Evolutionary conservation across 75 land plant genomes (phyloP).

Genomic region (Larix kaempferi): DNA sequence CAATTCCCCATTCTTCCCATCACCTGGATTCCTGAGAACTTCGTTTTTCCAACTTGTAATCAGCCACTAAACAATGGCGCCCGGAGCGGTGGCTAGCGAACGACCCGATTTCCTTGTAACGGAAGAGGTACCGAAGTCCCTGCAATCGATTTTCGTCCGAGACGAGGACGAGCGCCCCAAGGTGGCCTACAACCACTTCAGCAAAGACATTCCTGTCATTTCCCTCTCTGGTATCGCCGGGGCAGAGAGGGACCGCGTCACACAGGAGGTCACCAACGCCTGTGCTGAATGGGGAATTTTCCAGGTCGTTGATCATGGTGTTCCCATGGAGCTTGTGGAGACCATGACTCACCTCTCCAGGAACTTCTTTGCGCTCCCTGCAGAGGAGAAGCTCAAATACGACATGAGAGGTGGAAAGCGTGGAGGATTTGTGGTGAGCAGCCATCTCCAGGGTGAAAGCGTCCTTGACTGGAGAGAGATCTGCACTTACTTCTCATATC

Average conservation of each 20-base stretch:
- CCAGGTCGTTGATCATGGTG: conserved; percentile 81
- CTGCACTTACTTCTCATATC: conserved; percentile 61
- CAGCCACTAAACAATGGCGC: no score
- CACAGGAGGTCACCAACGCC: conserved; percentile 50
- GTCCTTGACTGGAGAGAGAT: conserved; percentile 67
- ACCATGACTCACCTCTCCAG: conserved; percentile 38
- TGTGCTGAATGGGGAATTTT: conserved; percentile 82
- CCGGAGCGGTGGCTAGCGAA: no score
- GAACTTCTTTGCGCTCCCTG: conserved; percentile 55
- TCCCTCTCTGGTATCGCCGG: conserved; percentile 45
- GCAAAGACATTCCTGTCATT: conserved; percentile 61
- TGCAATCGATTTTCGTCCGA: conserved; percentile 36
- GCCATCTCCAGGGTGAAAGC: conserved; percentile 61
- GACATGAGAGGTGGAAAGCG: conserved; percentile 74
- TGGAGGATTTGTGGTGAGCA: conserved; percentile 63
- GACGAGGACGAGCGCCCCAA: conserved; percentile 73
- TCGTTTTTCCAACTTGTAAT: no score
- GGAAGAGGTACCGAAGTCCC: conserved; percentile 21
- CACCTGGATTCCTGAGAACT: no score
- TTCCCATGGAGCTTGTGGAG: conserved; percentile 33
- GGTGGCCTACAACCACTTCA: conserved; percentile 60
- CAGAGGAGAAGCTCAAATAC: conserved; percentile 64
- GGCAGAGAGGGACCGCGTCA: conserved; percentile 24
- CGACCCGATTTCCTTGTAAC: conserved; percentile 20
- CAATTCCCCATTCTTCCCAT: no score